These are phyloP conservation scores for Trypethelium eluteriae DNA, from an alignment of 495 filamentous ascomycete species.

Conservation along the genomic window DNA sequence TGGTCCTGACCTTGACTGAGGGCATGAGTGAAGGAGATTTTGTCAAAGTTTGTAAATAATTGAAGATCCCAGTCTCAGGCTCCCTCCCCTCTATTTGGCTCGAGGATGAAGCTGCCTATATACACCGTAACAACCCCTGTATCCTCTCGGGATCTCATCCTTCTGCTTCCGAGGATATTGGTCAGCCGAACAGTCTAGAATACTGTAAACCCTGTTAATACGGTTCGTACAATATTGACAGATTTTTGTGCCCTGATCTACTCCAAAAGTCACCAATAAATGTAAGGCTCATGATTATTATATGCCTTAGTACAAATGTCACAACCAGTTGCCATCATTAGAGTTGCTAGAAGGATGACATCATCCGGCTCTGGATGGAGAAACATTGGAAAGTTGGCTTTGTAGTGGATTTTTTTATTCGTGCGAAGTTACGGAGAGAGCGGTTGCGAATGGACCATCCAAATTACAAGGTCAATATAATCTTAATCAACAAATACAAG, in stretches of 20 bases:
- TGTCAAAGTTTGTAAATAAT: too few species aligned
- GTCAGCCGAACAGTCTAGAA: too few species aligned
- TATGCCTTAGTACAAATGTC: neutral
- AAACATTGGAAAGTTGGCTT: conserved; percentile 1
- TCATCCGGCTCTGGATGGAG: neutral
- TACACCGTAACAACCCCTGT: too few species aligned
- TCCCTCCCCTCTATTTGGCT: too few species aligned
- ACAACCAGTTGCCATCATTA: neutral
- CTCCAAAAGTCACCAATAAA: neutral
- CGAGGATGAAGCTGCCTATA: too few species aligned
- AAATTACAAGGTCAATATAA: neutral
- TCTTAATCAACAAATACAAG: neutral
- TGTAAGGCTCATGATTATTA: neutral
- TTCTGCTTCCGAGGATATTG: too few species aligned
- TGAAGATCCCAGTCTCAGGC: too few species aligned
- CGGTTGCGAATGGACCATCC: neutral
- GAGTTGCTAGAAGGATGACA: neutral
- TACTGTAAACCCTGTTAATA: too few species aligned
- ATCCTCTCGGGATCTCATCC: too few species aligned
- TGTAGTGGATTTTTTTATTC: neutral
- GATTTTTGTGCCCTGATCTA: neutral
- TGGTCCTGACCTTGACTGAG: neutral
- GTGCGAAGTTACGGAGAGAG: neutral
- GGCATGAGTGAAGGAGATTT: neutral
- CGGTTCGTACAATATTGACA: too few species aligned